Base-by-base conservation (phyloP, 2,329 filamentous ascomycete species). In the Aspergillus brunneoviolaceus region DNA sequence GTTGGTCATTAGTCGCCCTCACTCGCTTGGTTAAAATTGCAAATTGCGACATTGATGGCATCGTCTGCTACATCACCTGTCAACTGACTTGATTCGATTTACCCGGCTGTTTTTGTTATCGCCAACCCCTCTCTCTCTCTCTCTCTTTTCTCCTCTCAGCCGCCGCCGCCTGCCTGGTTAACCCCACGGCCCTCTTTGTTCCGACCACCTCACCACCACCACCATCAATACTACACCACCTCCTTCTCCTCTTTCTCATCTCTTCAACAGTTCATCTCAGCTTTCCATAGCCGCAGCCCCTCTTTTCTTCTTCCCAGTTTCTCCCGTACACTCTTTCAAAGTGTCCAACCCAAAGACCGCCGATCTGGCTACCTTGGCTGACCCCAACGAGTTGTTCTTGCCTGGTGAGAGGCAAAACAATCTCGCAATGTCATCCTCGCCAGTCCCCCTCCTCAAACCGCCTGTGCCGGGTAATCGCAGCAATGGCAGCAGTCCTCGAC, bases 371-470 rank as follows among this genome's bases (percentile, higher is more conserved):
- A 71, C 72, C 60, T 64, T 74, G 63, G 73, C 72, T 69, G 73
- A 75, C 60, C 73, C 72, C 9, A 75, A 75, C 73, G 73, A 76
- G 72, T 73, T 74, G 73, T 75, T 75, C 62, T 67, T 75, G 73
- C 73, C 73, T 59, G 71, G 73, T 59, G 73, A 75, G 67, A 73
- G 73, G 73, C 73, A 75, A 67, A 72, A 71, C 71, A 74, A 72
- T 70, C 71, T 72, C 70, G 84, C 82, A 69, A 90, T 93, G 88
- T 86, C 89, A 60, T 70, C 71, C 49, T 87, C 89, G 52, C 88
- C 90, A 55, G 90, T 89, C 56, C 91, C 91, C 62, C 85, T 96
- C 60, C 88, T 96, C 59, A 89, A 92, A 62, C 90, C 92, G 57
- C 91, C 92, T 63, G 88, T 96, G 59, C 90, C 89, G 45, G 90